Conservation (phyloP, 345 rosid genomes). For the Lepidium sativum region DNA sequence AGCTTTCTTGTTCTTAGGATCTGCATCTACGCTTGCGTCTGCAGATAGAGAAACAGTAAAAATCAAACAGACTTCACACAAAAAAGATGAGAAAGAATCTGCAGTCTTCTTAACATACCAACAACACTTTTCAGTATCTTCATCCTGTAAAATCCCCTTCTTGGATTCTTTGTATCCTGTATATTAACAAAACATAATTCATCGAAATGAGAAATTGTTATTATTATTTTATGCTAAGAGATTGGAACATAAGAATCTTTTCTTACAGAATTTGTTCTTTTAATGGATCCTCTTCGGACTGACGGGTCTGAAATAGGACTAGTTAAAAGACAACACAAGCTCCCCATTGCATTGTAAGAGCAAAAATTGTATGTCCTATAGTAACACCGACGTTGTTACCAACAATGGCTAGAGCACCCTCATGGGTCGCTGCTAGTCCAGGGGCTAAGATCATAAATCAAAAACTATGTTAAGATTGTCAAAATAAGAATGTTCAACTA, state of each 20-base stretch:
- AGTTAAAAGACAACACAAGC: slow-evolving; percentile 28
- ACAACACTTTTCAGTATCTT: slow-evolving; percentile 17
- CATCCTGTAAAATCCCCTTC: slow-evolving; percentile 19
- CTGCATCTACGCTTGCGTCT: slow-evolving; percentile 26
- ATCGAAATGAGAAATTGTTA: not conserved
- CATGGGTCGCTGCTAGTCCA: slow-evolving; percentile 21
- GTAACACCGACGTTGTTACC: slow-evolving; percentile 23
- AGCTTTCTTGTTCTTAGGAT: slow-evolving; percentile 28
- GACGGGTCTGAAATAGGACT: slow-evolving; percentile 14
- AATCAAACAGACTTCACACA: not conserved
- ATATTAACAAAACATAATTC: not conserved
- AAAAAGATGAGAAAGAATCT: not conserved
- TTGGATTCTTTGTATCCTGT: slow-evolving; percentile 22
- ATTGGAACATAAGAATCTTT: not conserved
- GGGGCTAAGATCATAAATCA: slow-evolving; percentile 13
- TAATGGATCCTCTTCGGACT: slow-evolving; percentile 4
- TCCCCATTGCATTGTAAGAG: slow-evolving; percentile 32
- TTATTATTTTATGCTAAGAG: not conserved
- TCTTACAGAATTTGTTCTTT: slow-evolving; percentile 24
- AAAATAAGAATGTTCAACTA: not conserved
- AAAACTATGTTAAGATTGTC: not conserved
- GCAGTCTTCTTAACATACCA: slow-evolving; percentile 11
- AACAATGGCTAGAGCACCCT: slow-evolving; percentile 19
- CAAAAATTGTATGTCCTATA: slow-evolving; percentile 23
- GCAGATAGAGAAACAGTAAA: not conserved